Evolutionary conservation across 2,329 filamentous ascomycete genomes (phyloP).

Genomic region (Aschersonia sp.): DNA sequence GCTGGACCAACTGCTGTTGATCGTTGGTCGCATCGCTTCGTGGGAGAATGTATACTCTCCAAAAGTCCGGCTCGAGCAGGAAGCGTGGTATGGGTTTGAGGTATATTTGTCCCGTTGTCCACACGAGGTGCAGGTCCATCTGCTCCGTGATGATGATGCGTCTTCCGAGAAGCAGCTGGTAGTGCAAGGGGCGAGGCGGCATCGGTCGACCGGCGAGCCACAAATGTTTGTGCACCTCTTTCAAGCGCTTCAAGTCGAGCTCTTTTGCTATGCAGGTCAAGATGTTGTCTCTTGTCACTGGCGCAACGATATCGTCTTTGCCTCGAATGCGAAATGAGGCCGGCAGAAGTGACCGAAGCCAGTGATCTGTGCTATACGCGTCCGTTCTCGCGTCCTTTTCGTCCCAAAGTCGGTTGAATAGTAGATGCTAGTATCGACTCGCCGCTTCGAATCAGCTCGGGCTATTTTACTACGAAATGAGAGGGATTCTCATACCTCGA

Average conservation of each 20-base stretch:
- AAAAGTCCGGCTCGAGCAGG: slow-evolving; percentile 13
- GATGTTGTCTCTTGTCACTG: slow-evolving; percentile 1
- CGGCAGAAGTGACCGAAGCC: slow-evolving; percentile 16
- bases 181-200: slow-evolving; percentile 11
- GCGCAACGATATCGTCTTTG: no score
- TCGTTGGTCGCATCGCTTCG: background rate
- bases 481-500: no score
- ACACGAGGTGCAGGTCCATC: slow-evolving; percentile 18
- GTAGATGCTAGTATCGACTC: no score
- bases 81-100: slow-evolving; percentile 20
- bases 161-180: slow-evolving; percentile 11
- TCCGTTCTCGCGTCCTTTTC: no score
- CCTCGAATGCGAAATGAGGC: slow-evolving; percentile 15
- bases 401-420: no score
- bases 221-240: slow-evolving; percentile 8
- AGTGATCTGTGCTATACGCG: background rate
- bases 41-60: slow-evolving; percentile 1
- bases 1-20: background rate
- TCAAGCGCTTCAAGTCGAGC: slow-evolving; percentile 6
- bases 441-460: no score
- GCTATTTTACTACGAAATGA: no score
- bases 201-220: slow-evolving; percentile 13
- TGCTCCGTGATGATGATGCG: slow-evolving; percentile 13
- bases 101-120: slow-evolving; percentile 11
- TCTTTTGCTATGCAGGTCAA: slow-evolving; percentile 4